Percentiles rank a stretch among this genome's conserved stretches.
phyloP scores from a whole-genome alignment of 441 rosid genomes.

The Populus hybrid region DNA sequence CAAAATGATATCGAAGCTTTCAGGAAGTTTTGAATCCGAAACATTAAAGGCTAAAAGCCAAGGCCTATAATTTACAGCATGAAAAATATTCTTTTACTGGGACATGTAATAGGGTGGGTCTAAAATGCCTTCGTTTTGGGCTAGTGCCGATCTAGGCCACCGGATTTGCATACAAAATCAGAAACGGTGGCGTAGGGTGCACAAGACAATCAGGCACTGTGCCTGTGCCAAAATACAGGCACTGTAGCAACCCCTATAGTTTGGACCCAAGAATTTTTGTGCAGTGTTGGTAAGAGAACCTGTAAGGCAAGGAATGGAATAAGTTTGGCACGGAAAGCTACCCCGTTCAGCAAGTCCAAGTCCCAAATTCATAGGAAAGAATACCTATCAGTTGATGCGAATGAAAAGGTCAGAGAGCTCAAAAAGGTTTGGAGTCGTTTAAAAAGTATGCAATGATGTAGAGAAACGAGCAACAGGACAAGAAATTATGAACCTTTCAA shows the following conservation, averaged over 20 bases:
- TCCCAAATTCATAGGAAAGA: not conserved
- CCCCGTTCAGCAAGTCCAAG: not conserved
- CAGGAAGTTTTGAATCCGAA: not conserved
- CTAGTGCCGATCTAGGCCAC: too few relatives aligned
- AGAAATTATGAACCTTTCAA: constrained; percentile 2
- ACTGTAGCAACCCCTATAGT: too few relatives aligned
- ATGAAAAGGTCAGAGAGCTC: not conserved
- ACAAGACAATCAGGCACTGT: too few relatives aligned
- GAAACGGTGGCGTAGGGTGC: too few relatives aligned
- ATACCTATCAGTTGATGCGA: not conserved
- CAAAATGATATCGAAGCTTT: too few relatives aligned
- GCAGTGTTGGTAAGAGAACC: not conserved
- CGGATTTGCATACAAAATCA: not conserved
- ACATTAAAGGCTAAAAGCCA: too few relatives aligned
- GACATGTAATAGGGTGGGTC: not conserved
- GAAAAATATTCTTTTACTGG: not conserved
- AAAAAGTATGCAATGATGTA: not conserved
- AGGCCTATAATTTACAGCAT: too few relatives aligned
- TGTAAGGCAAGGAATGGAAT: not conserved
- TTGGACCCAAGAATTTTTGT: too few relatives aligned
- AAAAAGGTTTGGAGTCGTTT: not conserved
- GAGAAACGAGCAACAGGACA: constrained; percentile 7
- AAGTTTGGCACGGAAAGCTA: not conserved
- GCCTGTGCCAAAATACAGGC: too few relatives aligned
- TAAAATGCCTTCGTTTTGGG: too few relatives aligned